Evolutionary conservation across 1,284 basidiomycete genomes (phyloP).

Genomic region (Moesziomyces sp.): DNA sequence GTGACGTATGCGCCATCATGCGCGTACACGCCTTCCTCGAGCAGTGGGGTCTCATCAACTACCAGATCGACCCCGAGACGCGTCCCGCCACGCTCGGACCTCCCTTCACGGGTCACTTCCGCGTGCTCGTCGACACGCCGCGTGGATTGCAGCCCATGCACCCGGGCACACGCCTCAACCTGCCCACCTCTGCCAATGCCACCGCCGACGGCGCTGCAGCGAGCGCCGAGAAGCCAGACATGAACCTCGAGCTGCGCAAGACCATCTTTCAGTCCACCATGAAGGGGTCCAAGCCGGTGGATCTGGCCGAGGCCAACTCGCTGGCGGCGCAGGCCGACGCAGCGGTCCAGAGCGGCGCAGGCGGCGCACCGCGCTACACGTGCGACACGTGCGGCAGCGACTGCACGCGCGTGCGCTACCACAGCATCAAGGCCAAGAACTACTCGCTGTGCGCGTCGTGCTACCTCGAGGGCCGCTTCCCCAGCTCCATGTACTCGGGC

Average conservation of each 20-base stretch:
- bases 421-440: conserved; percentile 87
- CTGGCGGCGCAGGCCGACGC: conserved; percentile 70
- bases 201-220: conserved; percentile 75
- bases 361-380: conserved; percentile 73
- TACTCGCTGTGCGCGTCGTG: conserved; percentile 77
- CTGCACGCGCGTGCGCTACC: conserved; percentile 88
- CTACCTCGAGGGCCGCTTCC: conserved; percentile 96
- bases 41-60: conserved; percentile 99
- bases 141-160: conserved; percentile 94
- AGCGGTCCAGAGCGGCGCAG: conserved; percentile 71
- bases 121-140: conserved; percentile 95
- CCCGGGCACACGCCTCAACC: conserved; percentile 72
- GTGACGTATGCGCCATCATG: conserved; percentile 99
- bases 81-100: conserved; percentile 92
- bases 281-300: conserved; percentile 60
- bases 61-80: conserved; percentile 98
- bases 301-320: conserved; percentile 58
- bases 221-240: conserved; percentile 34
- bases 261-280: conserved; percentile 65
- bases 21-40: conserved; percentile 98
- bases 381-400: conserved; percentile 96
- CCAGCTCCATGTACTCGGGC: conserved; percentile 93
- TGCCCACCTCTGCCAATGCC: conserved; percentile 21
- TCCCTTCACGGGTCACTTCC: conserved; percentile 98
- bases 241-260: conserved; percentile 70